These are phyloP conservation scores for Collariella sp. DNA, from an alignment of 495 filamentous ascomycete genomes.

Conservation along the genomic window DNA sequence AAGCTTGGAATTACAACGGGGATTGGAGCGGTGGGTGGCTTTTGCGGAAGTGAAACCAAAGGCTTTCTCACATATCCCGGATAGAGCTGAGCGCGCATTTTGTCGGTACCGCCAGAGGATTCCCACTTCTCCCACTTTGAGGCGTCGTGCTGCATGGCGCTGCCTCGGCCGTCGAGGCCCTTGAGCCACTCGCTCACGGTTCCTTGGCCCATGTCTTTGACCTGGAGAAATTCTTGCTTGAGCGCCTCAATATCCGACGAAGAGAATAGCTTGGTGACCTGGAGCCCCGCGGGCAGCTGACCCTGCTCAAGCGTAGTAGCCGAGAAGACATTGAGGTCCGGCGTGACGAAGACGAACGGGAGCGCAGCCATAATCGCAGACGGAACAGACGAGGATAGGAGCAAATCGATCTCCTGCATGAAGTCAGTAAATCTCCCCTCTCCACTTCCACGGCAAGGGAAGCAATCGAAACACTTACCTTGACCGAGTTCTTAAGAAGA, in stretches of 20 bases:
- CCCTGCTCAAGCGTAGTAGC: conserved; percentile 42
- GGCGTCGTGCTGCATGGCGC: conserved; percentile 46
- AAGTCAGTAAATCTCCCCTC: background rate
- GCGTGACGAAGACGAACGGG: conserved; percentile 55
- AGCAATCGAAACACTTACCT: conserved; percentile 38
- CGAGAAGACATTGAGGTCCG: conserved; percentile 47
- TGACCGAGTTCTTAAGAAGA: conserved; percentile 46
- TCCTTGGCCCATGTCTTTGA: conserved; percentile 49
- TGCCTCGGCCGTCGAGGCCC: conserved; percentile 54
- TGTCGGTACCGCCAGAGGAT: conserved; percentile 35
- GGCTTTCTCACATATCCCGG: conserved; percentile 12
- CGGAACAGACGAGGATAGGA: conserved; percentile 49
- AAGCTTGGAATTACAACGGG: background rate
- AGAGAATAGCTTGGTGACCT: conserved; percentile 54
- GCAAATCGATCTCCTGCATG: conserved; percentile 56
- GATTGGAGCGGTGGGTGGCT: background rate
- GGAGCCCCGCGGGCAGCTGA: conserved; percentile 36
- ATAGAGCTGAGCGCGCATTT: conserved; percentile 29
- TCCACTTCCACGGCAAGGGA: background rate
- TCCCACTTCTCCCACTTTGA: conserved; percentile 67
- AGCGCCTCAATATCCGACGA: conserved; percentile 49
- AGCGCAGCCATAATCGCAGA: conserved; percentile 51
- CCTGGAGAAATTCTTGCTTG: conserved; percentile 47
- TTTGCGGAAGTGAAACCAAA: background rate
- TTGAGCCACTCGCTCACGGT: conserved; percentile 67